These are phyloP conservation scores for Kodamaea fukazawae DNA, from an alignment of 805 yeast genomes.

Conservation along the genomic window DNA sequence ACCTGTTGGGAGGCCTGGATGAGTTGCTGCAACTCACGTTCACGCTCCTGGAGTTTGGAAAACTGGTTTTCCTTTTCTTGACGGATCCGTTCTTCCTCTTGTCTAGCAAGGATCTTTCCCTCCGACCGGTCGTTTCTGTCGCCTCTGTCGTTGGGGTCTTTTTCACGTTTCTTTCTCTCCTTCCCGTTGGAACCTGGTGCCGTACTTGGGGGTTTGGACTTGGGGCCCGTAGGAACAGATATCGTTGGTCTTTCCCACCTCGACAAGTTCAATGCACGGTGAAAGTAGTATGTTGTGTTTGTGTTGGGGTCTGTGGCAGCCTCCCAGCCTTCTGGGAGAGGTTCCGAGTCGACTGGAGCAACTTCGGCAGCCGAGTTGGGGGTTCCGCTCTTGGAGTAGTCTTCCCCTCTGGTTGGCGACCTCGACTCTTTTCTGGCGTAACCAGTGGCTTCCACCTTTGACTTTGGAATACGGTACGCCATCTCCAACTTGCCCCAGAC, in stretches of 20 bases:
- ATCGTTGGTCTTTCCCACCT: constrained; percentile 60
- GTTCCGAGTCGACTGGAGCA: constrained; percentile 11
- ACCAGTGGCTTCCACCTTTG: constrained; percentile 16
- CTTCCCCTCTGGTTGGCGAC: constrained; percentile 11
- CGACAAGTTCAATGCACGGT: constrained; percentile 44
- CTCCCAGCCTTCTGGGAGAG: constrained; percentile 67
- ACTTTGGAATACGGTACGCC: constrained; percentile 84
- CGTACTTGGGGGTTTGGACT: too few species aligned
- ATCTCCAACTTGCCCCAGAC: constrained; percentile 75
- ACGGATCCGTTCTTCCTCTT: constrained; percentile 35
- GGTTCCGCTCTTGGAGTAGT: constrained; percentile 10
- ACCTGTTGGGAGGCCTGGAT: constrained; percentile 18
- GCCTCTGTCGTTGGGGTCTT: neutral
- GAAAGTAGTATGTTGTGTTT: constrained; percentile 52
- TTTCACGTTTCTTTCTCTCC: constrained; percentile 4
- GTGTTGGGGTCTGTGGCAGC: constrained; percentile 48
- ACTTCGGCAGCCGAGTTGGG: constrained; percentile 13
- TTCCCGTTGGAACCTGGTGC: constrained; percentile 9
- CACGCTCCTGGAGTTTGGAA: constrained; percentile 33
- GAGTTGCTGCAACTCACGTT: constrained; percentile 33
- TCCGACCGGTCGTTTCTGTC: constrained; percentile 14
- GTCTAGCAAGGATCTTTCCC: constrained; percentile 18
- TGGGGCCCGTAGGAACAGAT: constrained; percentile 34
- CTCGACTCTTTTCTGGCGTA: constrained; percentile 21
- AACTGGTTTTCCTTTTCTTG: constrained; percentile 32